Evolutionary conservation across 139 green algal species (phyloP).

Genomic region (Axilococcus clingmanii): DNA sequence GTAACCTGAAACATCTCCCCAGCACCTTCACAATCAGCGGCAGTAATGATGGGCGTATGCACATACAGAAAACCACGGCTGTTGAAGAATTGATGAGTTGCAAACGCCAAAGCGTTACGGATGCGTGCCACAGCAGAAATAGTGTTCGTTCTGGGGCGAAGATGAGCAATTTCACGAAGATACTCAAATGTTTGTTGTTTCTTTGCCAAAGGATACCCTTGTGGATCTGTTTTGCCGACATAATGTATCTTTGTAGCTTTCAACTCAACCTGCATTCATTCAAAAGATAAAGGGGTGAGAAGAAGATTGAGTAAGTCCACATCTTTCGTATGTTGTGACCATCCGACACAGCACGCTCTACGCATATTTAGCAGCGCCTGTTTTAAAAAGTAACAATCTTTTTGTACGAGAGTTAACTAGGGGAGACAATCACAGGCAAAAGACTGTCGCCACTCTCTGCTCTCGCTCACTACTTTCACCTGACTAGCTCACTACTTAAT

Average conservation of each 20-base stretch:
- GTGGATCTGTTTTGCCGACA: slow-evolving; percentile 71
- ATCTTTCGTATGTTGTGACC: slow-evolving; percentile 13
- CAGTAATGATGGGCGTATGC: slow-evolving; percentile 94
- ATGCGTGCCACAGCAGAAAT: slow-evolving; percentile 90
- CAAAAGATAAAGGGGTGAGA: slow-evolving; percentile 3
- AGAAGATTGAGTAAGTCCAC: slow-evolving; percentile 1
- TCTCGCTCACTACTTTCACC: slow-evolving; percentile 1
- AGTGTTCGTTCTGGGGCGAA: slow-evolving; percentile 92
- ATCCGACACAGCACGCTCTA: slow-evolving; percentile 20
- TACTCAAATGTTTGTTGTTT: slow-evolving; percentile 94
- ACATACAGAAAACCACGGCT: slow-evolving; percentile 93
- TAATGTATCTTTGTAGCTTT: slow-evolving; percentile 71
- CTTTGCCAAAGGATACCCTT: slow-evolving; percentile 91
- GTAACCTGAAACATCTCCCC: slow-evolving; percentile 99
- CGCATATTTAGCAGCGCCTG: background rate
- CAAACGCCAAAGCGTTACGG: slow-evolving; percentile 88
- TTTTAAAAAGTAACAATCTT: slow-evolving; percentile 18
- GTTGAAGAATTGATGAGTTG: slow-evolving; percentile 95
- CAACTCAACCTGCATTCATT: slow-evolving; percentile 56
- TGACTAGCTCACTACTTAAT: too few species aligned
- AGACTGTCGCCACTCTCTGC: slow-evolving; percentile 23
- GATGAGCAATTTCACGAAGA: slow-evolving; percentile 86
- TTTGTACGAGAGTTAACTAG: slow-evolving; percentile 29
- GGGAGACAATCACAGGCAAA: slow-evolving; percentile 5
- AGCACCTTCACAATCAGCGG: slow-evolving; percentile 91